phyloP scores from a whole-genome alignment of 768 basidiomycete genomes.

The Psilocybe subaeruginosa region DNA sequence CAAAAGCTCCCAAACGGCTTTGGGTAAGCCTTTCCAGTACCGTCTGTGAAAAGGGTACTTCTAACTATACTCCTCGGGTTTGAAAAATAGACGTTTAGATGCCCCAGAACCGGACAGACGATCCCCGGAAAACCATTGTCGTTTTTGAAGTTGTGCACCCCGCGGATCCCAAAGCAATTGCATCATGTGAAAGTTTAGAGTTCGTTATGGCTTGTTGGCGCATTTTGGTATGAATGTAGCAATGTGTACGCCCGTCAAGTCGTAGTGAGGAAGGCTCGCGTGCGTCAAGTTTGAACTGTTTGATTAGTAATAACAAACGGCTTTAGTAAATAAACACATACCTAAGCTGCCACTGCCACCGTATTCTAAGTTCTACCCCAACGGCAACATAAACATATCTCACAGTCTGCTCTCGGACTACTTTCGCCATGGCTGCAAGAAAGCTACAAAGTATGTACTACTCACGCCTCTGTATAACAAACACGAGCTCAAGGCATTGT shows the following conservation, averaged over 20 bases:
- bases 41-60: too few relatives aligned
- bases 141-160: background rate
- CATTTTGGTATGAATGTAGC: too few relatives aligned
- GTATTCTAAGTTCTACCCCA: constrained; percentile 14
- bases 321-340: constrained; percentile 26
- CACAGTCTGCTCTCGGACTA: constrained; percentile 17
- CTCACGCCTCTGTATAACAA: background rate
- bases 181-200: too few relatives aligned
- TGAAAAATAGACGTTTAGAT: too few relatives aligned
- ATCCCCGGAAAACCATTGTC: too few relatives aligned
- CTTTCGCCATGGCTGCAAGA: constrained; percentile 76
- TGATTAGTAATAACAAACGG: constrained; percentile 19
- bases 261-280: background rate
- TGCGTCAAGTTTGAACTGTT: constrained; percentile 17
- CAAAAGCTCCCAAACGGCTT: too few relatives aligned
- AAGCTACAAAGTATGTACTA: constrained; percentile 78
- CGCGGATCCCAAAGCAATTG: background rate
- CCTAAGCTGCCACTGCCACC: constrained; percentile 15
- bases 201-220: too few relatives aligned
- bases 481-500: constrained; percentile 6
- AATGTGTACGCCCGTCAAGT: too few relatives aligned
- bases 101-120: too few relatives aligned
- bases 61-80: too few relatives aligned
- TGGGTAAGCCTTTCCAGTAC: too few relatives aligned
- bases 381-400: constrained; percentile 15